These are phyloP conservation scores for Nemania sp. DNA, from an alignment of 2,329 filamentous ascomycete species.

Conservation along the genomic window DNA sequence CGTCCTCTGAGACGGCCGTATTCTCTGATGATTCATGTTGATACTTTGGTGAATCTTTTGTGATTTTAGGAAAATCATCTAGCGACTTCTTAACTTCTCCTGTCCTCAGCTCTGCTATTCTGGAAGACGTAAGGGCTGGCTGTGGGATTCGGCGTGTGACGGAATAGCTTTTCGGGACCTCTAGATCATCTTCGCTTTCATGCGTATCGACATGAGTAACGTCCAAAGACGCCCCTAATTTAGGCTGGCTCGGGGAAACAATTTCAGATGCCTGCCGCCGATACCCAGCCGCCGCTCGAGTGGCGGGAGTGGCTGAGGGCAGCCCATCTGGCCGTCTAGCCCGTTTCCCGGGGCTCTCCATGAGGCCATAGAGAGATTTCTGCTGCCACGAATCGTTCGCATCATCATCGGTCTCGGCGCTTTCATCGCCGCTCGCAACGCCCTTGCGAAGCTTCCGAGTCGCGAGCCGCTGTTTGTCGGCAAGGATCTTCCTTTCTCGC, in stretches of 20 bases:
- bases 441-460: slow-evolving; percentile 44
- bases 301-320: slow-evolving; percentile 35
- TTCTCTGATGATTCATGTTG: slow-evolving; percentile 30
- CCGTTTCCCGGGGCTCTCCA: slow-evolving; percentile 57
- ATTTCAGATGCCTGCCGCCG: slow-evolving; percentile 19
- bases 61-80: neutral
- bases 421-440: slow-evolving; percentile 43
- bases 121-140: neutral
- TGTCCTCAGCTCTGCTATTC: neutral
- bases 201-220: slow-evolving; percentile 45
- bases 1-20: slow-evolving; percentile 32
- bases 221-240: neutral
- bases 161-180: neutral
- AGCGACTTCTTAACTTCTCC: neutral
- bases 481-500: slow-evolving; percentile 53
- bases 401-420: slow-evolving; percentile 42
- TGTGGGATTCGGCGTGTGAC: slow-evolving; percentile 7
- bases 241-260: slow-evolving; percentile 12
- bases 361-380: slow-evolving; percentile 56
- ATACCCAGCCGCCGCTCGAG: slow-evolving; percentile 48
- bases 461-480: slow-evolving; percentile 53
- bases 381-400: slow-evolving; percentile 48
- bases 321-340: slow-evolving; percentile 41
- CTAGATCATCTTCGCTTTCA: slow-evolving; percentile 5
- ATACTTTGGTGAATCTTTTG: neutral